Conservation (phyloP, 192 early-diverging fungal genomes). For the Mortierella alpina region DNA sequence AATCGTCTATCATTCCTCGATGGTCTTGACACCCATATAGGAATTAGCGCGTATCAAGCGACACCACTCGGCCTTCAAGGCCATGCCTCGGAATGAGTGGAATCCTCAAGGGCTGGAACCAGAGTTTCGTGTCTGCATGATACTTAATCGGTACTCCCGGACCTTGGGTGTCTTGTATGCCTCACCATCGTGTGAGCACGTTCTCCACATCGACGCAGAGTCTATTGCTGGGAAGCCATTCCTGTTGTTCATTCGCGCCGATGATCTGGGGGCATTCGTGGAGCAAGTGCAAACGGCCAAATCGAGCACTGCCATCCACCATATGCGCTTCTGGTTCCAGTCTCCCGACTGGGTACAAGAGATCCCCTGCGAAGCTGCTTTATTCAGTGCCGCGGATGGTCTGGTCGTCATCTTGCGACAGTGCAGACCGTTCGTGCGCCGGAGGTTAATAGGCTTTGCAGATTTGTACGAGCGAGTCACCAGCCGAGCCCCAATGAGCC, state of each 20-base stretch:
- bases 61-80: slow-evolving; percentile 4
- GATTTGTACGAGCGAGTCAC: neutral
- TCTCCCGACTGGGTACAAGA: slow-evolving; percentile 5
- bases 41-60: slow-evolving; percentile 13
- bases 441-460: neutral
- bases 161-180: slow-evolving; percentile 21
- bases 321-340: slow-evolving; percentile 28
- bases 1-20: neutral
- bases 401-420: slow-evolving; percentile 12
- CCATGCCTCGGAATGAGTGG: slow-evolving; percentile 1
- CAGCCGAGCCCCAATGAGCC: too few species aligned
- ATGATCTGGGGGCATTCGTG: slow-evolving; percentile 17
- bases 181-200: neutral
- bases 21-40: neutral
- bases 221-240: slow-evolving; percentile 19
- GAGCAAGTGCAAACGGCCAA: slow-evolving; percentile 27
- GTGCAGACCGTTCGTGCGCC: slow-evolving; percentile 2
- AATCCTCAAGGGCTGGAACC: slow-evolving; percentile 5
- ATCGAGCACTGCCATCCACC: slow-evolving; percentile 8
- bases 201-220: neutral
- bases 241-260: slow-evolving; percentile 13
- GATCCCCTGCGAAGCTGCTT: slow-evolving; percentile 5
- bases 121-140: slow-evolving; percentile 25
- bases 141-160: slow-evolving; percentile 25
- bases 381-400: slow-evolving; percentile 15